Evolutionary conservation across 495 filamentous ascomycete genomes (phyloP), one percentile per base, ranked within the genome.

Genomic region (Penicillium ucsense): DNA sequence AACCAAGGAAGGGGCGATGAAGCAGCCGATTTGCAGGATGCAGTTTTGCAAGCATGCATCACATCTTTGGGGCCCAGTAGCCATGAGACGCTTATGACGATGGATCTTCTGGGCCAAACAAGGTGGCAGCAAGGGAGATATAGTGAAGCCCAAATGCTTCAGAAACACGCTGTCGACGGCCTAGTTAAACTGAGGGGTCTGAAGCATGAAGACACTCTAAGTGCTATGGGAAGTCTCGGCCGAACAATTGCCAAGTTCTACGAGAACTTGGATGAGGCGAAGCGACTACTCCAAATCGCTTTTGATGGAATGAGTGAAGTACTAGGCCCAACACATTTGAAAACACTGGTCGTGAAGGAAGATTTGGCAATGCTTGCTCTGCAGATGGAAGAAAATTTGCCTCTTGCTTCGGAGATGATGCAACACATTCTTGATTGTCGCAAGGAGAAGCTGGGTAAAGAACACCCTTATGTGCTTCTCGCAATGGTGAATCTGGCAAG

Each of bases 381-480:
- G 4, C 8, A 45, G 6, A 36, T 36, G 5, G 35, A 36, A 36
- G 35, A n/a, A 36, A 36, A 36, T 36, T 5, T 36, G 5, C 11
- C 35, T n/a, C 35, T 36, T 36, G 5, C 35, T 36, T 36, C 5
- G 11, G 35, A 36, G 35, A 36, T 36, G 5, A 36, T 36, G 35
- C 5, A 36, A 36, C 35, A 36, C 5, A 36, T 36, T 36, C 35
- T 60, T 6, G 53, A 61, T 12, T 33, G 39, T 11, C 60, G 68
- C 8, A 56, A 54, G 32, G 45, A 49, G 9, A 52, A 51, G 29
- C 48, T 69, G 6, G 66, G 68, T 3, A 68, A 62, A 40, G 70
- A 73, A 46, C 65, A 71, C 30, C 51, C 57, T 0, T 65, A 51
- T 29, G 67, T 55, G 0, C 57, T 70, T 12, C 56, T 55, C 4